Conservation (phyloP, 2,329 filamentous ascomycete species). For the Hypoxylon sp. region DNA sequence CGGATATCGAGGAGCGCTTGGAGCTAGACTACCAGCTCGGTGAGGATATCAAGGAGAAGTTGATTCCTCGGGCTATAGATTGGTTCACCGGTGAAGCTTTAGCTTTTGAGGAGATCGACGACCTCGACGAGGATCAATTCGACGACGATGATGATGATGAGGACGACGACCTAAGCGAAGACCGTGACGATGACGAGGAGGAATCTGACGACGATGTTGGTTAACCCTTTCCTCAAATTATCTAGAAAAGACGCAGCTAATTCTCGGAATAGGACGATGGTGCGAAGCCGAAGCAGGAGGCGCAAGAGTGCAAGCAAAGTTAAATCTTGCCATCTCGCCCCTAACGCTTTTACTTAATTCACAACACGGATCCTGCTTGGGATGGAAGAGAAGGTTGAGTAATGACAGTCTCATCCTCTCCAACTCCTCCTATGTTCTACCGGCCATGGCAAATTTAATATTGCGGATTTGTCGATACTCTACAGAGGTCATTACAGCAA, state of each 20-base stretch:
- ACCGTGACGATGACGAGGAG: slow-evolving; percentile 82
- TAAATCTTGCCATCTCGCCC: slow-evolving; percentile 63
- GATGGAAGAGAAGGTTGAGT: slow-evolving; percentile 31
- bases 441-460: slow-evolving; percentile 40
- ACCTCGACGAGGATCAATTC: slow-evolving; percentile 85
- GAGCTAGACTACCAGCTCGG: slow-evolving; percentile 99
- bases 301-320: slow-evolving; percentile 96
- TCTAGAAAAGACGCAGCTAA: slow-evolving; percentile 46
- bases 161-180: slow-evolving; percentile 87
- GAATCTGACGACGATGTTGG: slow-evolving; percentile 84
- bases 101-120: slow-evolving; percentile 92
- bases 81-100: slow-evolving; percentile 99
- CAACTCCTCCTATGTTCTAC: slow-evolving; percentile 33
- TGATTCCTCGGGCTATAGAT: slow-evolving; percentile 97
- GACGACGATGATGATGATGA: slow-evolving; percentile 92
- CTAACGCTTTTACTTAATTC: slow-evolving; percentile 37
- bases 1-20: slow-evolving; percentile 96
- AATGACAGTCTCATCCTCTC: slow-evolving; percentile 33
- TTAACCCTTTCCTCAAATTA: slow-evolving; percentile 29
- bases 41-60: slow-evolving; percentile 99
- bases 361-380: slow-evolving; percentile 31
- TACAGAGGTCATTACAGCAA: slow-evolving; percentile 49
- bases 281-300: slow-evolving; percentile 93
- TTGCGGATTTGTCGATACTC: slow-evolving; percentile 50
- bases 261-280: slow-evolving; percentile 78